A percentile compares a stretch with the other conserved stretches of the same genome.
phyloP scores from a whole-genome alignment of 768 basidiomycete species.

The Podaxis carcinomalis region DNA sequence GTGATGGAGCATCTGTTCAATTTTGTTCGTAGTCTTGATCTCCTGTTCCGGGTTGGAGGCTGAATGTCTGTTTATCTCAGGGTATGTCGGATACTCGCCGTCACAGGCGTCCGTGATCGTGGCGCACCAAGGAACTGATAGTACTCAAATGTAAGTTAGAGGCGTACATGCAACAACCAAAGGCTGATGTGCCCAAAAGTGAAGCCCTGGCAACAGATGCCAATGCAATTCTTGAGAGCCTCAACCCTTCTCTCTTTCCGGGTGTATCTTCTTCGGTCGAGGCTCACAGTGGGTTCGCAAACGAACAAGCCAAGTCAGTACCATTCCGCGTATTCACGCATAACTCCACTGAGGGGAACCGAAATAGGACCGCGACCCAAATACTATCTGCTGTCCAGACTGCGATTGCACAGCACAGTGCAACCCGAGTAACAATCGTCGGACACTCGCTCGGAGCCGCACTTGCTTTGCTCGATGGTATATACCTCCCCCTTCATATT shows the following conservation, averaged over 20 bases:
- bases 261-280: conserved; percentile 33
- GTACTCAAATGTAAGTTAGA: conserved; percentile 26
- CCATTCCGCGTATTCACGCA: background rate
- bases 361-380: conserved; percentile 32
- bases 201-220: conserved; percentile 34
- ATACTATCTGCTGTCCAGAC: conserved; percentile 36
- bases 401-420: conserved; percentile 27
- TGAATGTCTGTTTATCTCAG: background rate
- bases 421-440: conserved; percentile 34
- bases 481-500: conserved; percentile 51
- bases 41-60: background rate
- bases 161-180: background rate
- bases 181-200: conserved; percentile 18
- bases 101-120: conserved; percentile 26
- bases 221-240: conserved; percentile 25
- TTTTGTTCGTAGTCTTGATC: conserved; percentile 29
- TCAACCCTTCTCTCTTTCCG: conserved; percentile 39
- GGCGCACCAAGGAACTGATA: conserved; percentile 32
- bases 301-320: conserved; percentile 37
- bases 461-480: conserved; percentile 49
- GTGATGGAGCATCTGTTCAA: conserved; percentile 38
- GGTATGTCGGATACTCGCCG: conserved; percentile 12
- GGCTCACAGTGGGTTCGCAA: conserved; percentile 40
- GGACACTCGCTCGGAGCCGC: conserved; percentile 44
- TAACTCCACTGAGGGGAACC: background rate